A percentile compares a stretch with the other conserved stretches of the same genome.
Conservation (phyloP, 768 basidiomycete genomes). For the Amyloporia xantha region DNA sequence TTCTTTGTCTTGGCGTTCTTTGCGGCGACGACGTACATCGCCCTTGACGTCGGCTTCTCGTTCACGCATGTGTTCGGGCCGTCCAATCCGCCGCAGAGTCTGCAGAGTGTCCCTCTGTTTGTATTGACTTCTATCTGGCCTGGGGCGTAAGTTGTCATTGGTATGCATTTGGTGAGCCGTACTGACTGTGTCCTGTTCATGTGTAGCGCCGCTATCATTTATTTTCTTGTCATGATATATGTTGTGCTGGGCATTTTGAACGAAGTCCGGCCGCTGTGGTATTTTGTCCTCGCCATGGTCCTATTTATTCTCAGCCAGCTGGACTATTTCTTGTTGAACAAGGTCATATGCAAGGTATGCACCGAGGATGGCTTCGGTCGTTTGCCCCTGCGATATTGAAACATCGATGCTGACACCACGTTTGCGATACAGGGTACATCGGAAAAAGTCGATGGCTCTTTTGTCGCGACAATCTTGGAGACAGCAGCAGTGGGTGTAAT, state of each 20-base stretch:
- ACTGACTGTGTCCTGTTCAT: neutral
- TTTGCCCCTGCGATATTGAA: neutral
- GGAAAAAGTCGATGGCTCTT: conserved; percentile 76
- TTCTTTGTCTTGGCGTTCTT: conserved; percentile 55
- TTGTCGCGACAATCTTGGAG: conserved; percentile 80
- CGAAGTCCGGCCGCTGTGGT: conserved; percentile 76
- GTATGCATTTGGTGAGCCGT: neutral
- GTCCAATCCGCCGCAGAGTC: conserved; percentile 45
- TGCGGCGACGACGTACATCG: conserved; percentile 72
- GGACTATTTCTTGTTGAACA: conserved; percentile 73
- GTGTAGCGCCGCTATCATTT: conserved; percentile 55
- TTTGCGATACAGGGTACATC: conserved; percentile 45
- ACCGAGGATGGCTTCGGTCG: no score
- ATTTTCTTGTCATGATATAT: conserved; percentile 71
- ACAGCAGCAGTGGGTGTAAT: conserved; percentile 63
- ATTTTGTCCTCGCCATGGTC: conserved; percentile 65
- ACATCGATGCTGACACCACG: neutral
- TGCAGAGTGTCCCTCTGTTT: conserved; percentile 73
- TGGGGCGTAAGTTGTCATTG: conserved; percentile 44
- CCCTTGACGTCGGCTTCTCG: conserved; percentile 72
- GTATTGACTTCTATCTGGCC: conserved; percentile 79
- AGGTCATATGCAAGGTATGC: conserved; percentile 67
- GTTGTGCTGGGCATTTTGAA: conserved; percentile 71
- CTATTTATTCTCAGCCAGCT: conserved; percentile 79
- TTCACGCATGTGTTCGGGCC: conserved; percentile 57